Conservation (phyloP, 2,329 filamentous ascomycete genomes). For the Exophiala oligosperma region DNA sequence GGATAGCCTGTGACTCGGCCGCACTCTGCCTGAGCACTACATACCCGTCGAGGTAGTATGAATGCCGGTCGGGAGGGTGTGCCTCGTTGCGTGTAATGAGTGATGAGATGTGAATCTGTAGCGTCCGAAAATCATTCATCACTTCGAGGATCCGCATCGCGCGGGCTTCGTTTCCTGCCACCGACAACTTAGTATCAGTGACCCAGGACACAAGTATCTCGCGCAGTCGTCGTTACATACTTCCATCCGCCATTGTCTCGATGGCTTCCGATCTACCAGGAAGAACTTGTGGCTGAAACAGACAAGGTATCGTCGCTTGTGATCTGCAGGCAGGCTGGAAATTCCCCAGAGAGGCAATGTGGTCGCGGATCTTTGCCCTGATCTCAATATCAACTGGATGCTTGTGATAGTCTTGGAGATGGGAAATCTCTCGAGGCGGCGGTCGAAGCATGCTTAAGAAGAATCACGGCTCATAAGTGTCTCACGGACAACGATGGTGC, state of each 20-base stretch:
- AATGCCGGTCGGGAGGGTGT: conserved; percentile 53
- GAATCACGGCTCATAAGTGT: conserved; percentile 1
- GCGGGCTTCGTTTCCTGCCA: conserved; percentile 62
- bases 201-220: not conserved
- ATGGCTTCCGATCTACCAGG: conserved; percentile 1
- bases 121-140: conserved; percentile 63
- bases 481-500: not conserved
- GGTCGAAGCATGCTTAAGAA: conserved; percentile 25
- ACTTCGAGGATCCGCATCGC: conserved; percentile 64
- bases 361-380: conserved; percentile 12
- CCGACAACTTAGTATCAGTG: conserved; percentile 11
- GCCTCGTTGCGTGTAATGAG: conserved; percentile 48
- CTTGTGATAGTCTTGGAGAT: conserved; percentile 11
- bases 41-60: conserved; percentile 59
- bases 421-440: conserved; percentile 11
- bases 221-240: conserved; percentile 18
- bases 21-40: conserved; percentile 57
- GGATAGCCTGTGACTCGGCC: conserved; percentile 55
- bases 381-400: conserved; percentile 13
- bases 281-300: not conserved
- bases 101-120: conserved; percentile 56
- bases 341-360: not conserved
- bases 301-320: too few species aligned
- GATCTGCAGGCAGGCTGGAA: not conserved
- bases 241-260: conserved; percentile 28